Percentiles rank a stretch among this genome's conserved stretches.
Evolutionary conservation across 208 protist species (phyloP).

Genomic region (Acanthamoeba lenticulata): DNA sequence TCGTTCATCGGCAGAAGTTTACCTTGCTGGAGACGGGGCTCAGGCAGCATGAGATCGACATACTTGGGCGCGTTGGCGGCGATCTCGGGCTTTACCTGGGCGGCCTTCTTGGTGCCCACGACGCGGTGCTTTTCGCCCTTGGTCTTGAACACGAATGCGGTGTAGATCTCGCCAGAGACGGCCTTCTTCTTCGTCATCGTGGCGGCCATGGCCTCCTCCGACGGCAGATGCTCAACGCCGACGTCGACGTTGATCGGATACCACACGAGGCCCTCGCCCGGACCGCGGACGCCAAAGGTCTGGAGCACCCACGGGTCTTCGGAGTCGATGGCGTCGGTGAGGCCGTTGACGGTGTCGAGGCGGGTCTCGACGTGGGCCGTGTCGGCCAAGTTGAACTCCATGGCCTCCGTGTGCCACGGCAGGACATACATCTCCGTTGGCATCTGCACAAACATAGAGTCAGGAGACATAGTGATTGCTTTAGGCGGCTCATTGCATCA

Average conservation of each 20-base stretch:
- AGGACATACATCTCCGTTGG: slow-evolving; percentile 14
- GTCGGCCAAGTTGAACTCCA: slow-evolving; percentile 33
- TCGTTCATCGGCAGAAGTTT: neutral
- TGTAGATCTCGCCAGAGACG: slow-evolving; percentile 19
- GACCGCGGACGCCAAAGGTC: slow-evolving; percentile 28
- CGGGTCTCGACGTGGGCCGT: slow-evolving; percentile 6
- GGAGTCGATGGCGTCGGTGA: slow-evolving; percentile 22
- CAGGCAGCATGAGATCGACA: slow-evolving; percentile 40
- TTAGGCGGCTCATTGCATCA: neutral
- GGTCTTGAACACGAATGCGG: slow-evolving; percentile 55
- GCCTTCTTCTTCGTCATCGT: neutral
- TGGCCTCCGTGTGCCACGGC: slow-evolving; percentile 32
- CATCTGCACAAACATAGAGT: neutral
- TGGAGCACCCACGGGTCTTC: slow-evolving; percentile 45
- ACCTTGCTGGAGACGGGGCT: slow-evolving; percentile 34
- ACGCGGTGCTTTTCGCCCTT: slow-evolving; percentile 57
- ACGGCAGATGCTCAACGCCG: no score
- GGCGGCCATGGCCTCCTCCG: no score
- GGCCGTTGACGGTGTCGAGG: neutral
- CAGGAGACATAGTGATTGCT: neutral
- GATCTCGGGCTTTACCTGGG: slow-evolving; percentile 2
- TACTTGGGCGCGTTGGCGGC: slow-evolving; percentile 28
- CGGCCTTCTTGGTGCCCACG: slow-evolving; percentile 45
- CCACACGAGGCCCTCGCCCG: slow-evolving; percentile 54
- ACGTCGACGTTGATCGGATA: slow-evolving; percentile 28